Conservation (phyloP, 2,329 filamentous ascomycete species). For the Pseudogymnoascus sp. region DNA sequence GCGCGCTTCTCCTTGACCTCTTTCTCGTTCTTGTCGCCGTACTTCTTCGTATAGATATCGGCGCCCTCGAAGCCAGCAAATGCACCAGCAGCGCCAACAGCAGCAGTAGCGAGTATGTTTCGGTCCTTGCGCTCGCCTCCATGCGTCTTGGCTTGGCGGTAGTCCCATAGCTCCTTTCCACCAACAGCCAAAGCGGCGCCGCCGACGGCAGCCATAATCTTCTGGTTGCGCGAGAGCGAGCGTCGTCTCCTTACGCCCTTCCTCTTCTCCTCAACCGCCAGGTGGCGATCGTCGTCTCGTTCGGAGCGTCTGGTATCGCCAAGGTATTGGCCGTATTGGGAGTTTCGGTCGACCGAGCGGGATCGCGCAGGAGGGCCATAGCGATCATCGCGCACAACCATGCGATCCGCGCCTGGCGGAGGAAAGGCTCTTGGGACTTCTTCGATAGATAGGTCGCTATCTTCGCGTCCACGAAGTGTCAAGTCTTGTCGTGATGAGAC, state of each 20-base stretch:
- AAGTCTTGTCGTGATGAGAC: constrained; percentile 42
- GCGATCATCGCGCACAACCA: constrained; percentile 24
- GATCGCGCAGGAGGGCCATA: constrained; percentile 44
- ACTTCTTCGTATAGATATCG: constrained; percentile 54
- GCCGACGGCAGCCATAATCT: constrained; percentile 57
- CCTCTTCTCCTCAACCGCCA: constrained; percentile 53
- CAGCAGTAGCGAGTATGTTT: constrained; percentile 51
- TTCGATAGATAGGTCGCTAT: constrained; percentile 69
- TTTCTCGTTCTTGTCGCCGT: constrained; percentile 32
- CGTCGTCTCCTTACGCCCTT: constrained; percentile 39
- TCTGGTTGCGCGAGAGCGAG: constrained; percentile 53
- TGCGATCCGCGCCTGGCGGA: constrained; percentile 43
- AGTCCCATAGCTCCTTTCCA: constrained; percentile 59
- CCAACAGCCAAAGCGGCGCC: constrained; percentile 57
- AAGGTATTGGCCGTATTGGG: constrained; percentile 55
- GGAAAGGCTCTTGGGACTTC: constrained; percentile 80
- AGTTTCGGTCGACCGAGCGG: constrained; percentile 53
- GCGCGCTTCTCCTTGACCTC: constrained; percentile 48
- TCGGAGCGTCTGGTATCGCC: constrained; percentile 39
- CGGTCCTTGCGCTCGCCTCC: constrained; percentile 41
- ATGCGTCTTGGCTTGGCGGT: constrained; percentile 44
- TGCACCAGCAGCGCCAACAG: constrained; percentile 55
- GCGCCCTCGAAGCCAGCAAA: constrained; percentile 56
- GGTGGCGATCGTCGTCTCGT: constrained; percentile 39
- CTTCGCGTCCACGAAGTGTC: constrained; percentile 55